Evolutionary conservation across 768 basidiomycete genomes (phyloP).

Genomic region (Xerocomellus dryophilus): DNA sequence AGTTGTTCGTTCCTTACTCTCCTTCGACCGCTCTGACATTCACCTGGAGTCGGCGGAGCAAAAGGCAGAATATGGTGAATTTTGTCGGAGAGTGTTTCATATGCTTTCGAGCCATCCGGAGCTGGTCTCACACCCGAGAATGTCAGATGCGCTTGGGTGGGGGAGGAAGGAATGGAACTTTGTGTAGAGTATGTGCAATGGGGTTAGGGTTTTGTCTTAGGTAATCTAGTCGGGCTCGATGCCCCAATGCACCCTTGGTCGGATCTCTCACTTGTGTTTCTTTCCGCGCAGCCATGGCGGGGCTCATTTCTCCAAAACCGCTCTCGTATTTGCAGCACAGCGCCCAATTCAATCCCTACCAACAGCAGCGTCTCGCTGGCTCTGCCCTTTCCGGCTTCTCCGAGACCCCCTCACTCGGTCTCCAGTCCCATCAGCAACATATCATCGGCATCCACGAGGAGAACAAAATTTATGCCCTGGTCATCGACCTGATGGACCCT

Average conservation of each 20-base stretch:
- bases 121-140: slow-evolving; percentile 33
- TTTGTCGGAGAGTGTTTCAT: slow-evolving; percentile 35
- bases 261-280: slow-evolving; percentile 13
- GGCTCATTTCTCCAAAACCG: slow-evolving; percentile 60
- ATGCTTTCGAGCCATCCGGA: slow-evolving; percentile 29
- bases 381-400: slow-evolving; percentile 44
- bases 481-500: slow-evolving; percentile 83
- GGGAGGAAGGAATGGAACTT: slow-evolving; percentile 11
- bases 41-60: slow-evolving; percentile 9
- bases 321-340: slow-evolving; percentile 64
- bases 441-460: slow-evolving; percentile 59
- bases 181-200: neutral
- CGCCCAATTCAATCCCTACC: slow-evolving; percentile 58
- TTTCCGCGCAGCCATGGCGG: slow-evolving; percentile 45
- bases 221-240: slow-evolving; percentile 15
- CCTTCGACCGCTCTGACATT: slow-evolving; percentile 6
- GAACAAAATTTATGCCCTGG: slow-evolving; percentile 85
- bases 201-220: slow-evolving; percentile 31
- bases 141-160: slow-evolving; percentile 35
- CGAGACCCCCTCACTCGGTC: slow-evolving; percentile 58
- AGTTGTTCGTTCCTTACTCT: slow-evolving; percentile 5
- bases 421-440: slow-evolving; percentile 53
- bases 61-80: slow-evolving; percentile 33
- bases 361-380: slow-evolving; percentile 39
- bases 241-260: neutral